Base-by-base conservation (phyloP, 192 early-diverging fungal species). In the Coemansia sp. region DNA sequence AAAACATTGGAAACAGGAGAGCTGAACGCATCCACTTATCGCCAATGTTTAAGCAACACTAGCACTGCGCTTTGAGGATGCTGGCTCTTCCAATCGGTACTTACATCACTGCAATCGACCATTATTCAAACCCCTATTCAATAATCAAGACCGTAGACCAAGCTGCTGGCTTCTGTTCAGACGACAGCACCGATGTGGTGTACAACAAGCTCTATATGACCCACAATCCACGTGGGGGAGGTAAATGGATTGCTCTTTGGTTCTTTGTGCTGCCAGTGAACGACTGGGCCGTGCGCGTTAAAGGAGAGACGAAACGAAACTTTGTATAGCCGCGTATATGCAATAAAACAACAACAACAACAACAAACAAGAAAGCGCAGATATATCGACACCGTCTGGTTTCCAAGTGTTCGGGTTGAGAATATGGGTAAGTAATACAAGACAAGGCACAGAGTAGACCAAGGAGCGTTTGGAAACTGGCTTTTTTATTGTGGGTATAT, bases 41-140 rank as follows among this genome's bases (percentile, higher is more conserved):
- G 32, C 32, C 2, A 4, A 32, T 32, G 32, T 32, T 32, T 32
- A 32, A 32, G 32, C 32, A 4, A 32, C 32, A 32, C 32, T 32
- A 32, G 2, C 32, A 32, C 4, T 32, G 32, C 32, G 32, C 32
- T 25, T 54, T 19, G 51, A 8, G 51, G 4, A 7, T 54, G 7
- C 20, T 54, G 51, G 4, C 8, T 22, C 51, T 7, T 32, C 32
- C 32, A 32, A 32, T 19, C 1, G 37, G 48, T 32, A 64, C 77
- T 80, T 68, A 80, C 72, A 69, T 58, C 66, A 32, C 46, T 63
- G 73, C 60, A 60, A 65, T 69, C 72, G 54, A 43, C 76, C 76
- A 79, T 79, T 20, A 54, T 45, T 59, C 7, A 39, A 25, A 54
- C 20, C 51, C 14, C 51, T 25, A 17, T 19, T 54, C 5, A 1